Evolutionary conservation across 768 basidiomycete species (phyloP), one percentile per base, ranked within the genome.

Genomic region (Tulasnella sp.): DNA sequence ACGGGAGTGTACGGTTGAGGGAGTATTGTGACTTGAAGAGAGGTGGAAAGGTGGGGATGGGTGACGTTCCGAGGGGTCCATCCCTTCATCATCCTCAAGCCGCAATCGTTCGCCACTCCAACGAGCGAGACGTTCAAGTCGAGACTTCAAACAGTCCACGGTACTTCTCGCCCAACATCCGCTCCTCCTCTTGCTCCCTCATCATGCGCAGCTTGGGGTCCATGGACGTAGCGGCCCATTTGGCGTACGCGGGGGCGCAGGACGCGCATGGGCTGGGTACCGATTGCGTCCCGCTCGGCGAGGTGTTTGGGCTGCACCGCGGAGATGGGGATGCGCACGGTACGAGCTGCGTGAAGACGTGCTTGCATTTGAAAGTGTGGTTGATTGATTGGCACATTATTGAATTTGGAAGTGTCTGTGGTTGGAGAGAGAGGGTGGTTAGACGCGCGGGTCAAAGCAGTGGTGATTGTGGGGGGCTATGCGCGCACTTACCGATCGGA

Each of bases 201-300:
- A 52, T 52, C 67, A 71, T 40, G 25, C 69, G 67, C 37, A 76
- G 39, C 34, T 52, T 58, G 37, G 73, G 52, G 37, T 74, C 42
- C 75, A 70, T 70, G 31, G 69, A 67, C 22, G 52, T 37, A 15
- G 69, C 64, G 15, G 75, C 75, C 75, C 75, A 76, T 22, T 76
- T 76, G 58, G 74, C 74, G 68, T 76, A 76, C 34, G 74, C 74
- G 17, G 74, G 74, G 6, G 74, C 74, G 49, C 74, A 76, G 11
- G 67, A n/a, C 9, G 67, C 11, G 49, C 74, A 76, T 40, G 74
- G 74, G 15, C 22, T 17, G 5, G 74, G 68, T n/a, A 49, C 45
- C 25, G 74, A 40, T 14, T 76, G 74, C 15, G 38, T 37, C 68
- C 17, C 58, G 22, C 25, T 39, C 42, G 74, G 39, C 29, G 64